Percentiles rank a stretch among this genome's conserved stretches.
These are phyloP conservation scores for Coemansia sp. DNA, from an alignment of 192 early-diverging fungal genomes.

Conservation along the genomic window DNA sequence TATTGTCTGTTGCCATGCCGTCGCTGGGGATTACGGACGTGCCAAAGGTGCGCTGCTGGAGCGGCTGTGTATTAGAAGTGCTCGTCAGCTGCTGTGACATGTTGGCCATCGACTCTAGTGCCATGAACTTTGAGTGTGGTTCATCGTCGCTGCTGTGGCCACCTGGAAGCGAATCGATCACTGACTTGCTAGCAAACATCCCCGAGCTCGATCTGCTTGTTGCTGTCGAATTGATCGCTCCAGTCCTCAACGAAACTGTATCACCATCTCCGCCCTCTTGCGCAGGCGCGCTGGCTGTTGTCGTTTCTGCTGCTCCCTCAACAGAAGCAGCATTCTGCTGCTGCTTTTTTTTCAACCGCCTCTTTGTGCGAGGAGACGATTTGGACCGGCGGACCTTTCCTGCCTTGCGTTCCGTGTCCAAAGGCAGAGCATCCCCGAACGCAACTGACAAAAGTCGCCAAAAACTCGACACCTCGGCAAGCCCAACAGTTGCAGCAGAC, in stretches of 20 bases:
- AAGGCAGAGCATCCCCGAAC: conserved; percentile 42
- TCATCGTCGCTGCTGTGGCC: conserved; percentile 38
- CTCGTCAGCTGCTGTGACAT: conserved; percentile 7
- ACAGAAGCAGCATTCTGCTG: background rate
- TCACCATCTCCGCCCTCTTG: background rate
- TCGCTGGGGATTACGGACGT: background rate
- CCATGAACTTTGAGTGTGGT: conserved; percentile 6
- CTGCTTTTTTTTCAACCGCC: background rate
- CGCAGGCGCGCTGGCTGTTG: background rate
- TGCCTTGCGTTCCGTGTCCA: conserved; percentile 20
- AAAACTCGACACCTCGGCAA: conserved; percentile 34
- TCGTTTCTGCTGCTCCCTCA: background rate
- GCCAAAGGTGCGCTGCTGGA: conserved; percentile 2
- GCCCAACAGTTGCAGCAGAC: conserved; percentile 14
- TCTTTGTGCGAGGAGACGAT: background rate
- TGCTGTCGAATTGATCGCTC: conserved; percentile 9
- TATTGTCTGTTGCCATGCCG: background rate
- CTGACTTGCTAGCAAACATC: conserved; percentile 46
- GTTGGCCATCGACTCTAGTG: conserved; percentile 1
- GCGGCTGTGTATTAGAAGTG: conserved; percentile 19
- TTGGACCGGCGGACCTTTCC: background rate
- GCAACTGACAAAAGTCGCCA: conserved; percentile 44
- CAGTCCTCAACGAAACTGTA: background rate
- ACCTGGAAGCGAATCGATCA: conserved; percentile 11
- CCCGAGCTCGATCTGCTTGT: conserved; percentile 51